phyloP scores from a whole-genome alignment of 2,329 filamentous ascomycete genomes.

The Paraphaeosphaeria minitans region DNA sequence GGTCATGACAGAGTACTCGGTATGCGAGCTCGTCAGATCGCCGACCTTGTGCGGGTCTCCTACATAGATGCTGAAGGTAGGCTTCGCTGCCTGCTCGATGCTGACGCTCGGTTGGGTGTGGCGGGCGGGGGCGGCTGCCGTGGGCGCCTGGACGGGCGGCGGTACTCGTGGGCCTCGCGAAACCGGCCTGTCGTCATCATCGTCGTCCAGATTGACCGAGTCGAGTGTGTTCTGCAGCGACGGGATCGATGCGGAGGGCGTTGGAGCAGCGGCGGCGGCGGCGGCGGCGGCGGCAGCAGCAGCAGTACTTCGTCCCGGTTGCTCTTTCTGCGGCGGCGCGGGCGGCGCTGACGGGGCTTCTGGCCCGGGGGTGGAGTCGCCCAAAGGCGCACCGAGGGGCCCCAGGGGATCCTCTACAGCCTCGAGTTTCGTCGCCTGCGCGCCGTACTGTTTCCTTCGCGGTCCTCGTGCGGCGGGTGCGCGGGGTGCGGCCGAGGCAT shows the following conservation, averaged over 20 bases:
- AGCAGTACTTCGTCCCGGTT: constrained; percentile 56
- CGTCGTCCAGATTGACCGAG: constrained; percentile 73
- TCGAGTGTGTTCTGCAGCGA: constrained; percentile 62
- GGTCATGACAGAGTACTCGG: constrained; percentile 94
- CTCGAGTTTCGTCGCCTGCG: constrained; percentile 78
- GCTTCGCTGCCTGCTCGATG: constrained; percentile 91
- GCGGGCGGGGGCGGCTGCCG: constrained; percentile 54
- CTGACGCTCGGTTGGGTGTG: constrained; percentile 78
- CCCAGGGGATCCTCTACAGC: constrained; percentile 78
- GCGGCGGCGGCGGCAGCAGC: constrained; percentile 58
- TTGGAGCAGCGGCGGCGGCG: constrained; percentile 54
- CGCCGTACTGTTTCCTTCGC: constrained; percentile 66
- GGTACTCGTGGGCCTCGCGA: constrained; percentile 66
- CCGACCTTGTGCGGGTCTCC: constrained; percentile 98
- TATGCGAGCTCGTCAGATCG: constrained; percentile 94
- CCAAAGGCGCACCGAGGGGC: constrained; percentile 72
- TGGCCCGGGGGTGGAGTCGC: constrained; percentile 44
- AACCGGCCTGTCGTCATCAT: constrained; percentile 55
- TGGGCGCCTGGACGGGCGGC: constrained; percentile 62
- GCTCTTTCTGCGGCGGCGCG: constrained; percentile 67
- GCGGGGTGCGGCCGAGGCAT: constrained; percentile 50
- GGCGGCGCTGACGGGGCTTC: constrained; percentile 73
- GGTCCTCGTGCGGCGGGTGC: constrained; percentile 57
- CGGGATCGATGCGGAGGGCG: constrained; percentile 59
- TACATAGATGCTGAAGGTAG: constrained; percentile 86